Conservation (phyloP, 2,329 filamentous ascomycete genomes). For the Colletotrichum echinochloae region DNA sequence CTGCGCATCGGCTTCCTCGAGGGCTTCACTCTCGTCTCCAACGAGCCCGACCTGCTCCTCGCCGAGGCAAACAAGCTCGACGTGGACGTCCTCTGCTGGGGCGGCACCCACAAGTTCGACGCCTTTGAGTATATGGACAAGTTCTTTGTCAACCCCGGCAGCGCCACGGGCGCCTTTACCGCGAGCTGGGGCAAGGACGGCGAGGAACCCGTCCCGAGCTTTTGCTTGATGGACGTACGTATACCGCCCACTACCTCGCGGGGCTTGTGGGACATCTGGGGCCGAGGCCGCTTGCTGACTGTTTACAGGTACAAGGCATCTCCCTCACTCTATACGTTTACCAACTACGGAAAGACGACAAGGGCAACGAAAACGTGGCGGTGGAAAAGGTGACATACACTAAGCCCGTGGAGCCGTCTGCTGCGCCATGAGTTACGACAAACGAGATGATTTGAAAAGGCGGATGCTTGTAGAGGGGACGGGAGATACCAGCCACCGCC, state of each 20-base stretch:
- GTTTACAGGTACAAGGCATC: conserved; percentile 86
- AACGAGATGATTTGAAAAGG: not conserved
- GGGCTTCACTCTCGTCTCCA: conserved; percentile 75
- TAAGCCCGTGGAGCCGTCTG: conserved; percentile 74
- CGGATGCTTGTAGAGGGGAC: conserved; percentile 11
- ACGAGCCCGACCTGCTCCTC: conserved; percentile 74
- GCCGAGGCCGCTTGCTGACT: conserved; percentile 42
- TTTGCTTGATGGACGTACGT: conserved; percentile 98
- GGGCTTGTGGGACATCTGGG: not conserved
- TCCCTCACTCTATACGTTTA: conserved; percentile 97
- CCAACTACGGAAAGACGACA: conserved; percentile 81
- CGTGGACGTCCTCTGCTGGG: conserved; percentile 77
- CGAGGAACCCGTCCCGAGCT: conserved; percentile 88
- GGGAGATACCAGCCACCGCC: conserved; percentile 13
- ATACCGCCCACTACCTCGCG: not conserved
- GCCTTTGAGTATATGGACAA: conserved; percentile 81
- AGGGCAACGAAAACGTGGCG: conserved; percentile 81
- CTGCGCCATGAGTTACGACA: conserved; percentile 57
- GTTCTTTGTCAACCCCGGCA: conserved; percentile 78
- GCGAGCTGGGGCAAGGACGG: conserved; percentile 68
- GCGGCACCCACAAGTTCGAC: conserved; percentile 76
- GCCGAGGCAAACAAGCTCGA: conserved; percentile 77
- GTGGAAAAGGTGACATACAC: conserved; percentile 90
- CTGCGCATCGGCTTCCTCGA: conserved; percentile 76
- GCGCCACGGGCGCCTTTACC: conserved; percentile 72